Evolutionary conservation across 345 rosid genomes (phyloP).

Genomic region (Pseudoturritis turrita): DNA sequence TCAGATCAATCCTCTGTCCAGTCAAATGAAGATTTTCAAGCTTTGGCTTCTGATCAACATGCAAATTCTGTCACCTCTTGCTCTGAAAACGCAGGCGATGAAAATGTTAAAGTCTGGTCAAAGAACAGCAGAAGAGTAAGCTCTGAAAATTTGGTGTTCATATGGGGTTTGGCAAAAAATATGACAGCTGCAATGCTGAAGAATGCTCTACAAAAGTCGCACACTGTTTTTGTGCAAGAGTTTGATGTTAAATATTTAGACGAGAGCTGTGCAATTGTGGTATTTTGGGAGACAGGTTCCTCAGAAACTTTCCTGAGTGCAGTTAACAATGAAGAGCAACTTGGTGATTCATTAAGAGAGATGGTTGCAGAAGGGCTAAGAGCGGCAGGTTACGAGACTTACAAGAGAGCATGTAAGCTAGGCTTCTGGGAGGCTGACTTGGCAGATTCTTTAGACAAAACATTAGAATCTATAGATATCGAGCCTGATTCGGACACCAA

Average conservation of each 20-base stretch:
- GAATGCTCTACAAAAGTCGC: constrained; percentile 53
- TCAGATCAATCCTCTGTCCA: constrained; percentile 24
- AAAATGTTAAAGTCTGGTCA: constrained; percentile 54
- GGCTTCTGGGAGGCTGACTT: constrained; percentile 64
- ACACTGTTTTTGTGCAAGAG: constrained; percentile 39
- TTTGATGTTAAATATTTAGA: constrained; percentile 61
- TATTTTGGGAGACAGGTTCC: constrained; percentile 52
- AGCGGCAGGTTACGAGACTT: constrained; percentile 52
- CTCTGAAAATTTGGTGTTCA: constrained; percentile 63
- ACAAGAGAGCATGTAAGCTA: constrained; percentile 57
- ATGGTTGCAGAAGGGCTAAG: constrained; percentile 66
- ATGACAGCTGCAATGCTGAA: constrained; percentile 58
- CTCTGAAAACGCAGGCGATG: constrained; percentile 26
- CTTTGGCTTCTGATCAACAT: constrained; percentile 32
- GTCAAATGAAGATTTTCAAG: constrained; percentile 25
- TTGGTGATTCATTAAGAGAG: constrained; percentile 48
- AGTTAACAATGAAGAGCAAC: constrained; percentile 41
- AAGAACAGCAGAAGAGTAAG: constrained; percentile 48
- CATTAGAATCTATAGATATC: constrained; percentile 30
- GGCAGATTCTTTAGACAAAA: constrained; percentile 58
- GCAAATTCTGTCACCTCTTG: constrained; percentile 36
- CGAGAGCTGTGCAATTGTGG: constrained; percentile 67
- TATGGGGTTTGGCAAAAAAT: constrained; percentile 60
- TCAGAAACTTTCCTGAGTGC: constrained; percentile 41
- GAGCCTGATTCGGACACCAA: constrained; percentile 33